These are phyloP conservation scores for Daldinia vernicosa DNA, from an alignment of 495 filamentous ascomycete species.

Conservation along the genomic window DNA sequence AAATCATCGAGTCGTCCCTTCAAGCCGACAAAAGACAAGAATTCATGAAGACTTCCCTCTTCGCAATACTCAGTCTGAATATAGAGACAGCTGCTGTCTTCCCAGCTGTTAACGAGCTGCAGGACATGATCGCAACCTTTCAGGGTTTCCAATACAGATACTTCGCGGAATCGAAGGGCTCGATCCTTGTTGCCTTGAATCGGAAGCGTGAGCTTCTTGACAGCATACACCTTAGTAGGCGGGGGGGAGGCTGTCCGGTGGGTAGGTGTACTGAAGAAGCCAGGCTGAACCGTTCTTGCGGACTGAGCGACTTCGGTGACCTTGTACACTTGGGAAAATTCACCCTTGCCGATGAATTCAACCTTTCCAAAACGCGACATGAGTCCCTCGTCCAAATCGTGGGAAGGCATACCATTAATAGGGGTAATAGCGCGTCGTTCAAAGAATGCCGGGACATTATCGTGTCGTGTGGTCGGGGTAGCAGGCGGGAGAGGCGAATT, in stretches of 20 bases:
- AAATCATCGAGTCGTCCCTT: slow-evolving; percentile 94
- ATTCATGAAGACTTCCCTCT: slow-evolving; percentile 86
- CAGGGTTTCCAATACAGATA: slow-evolving; percentile 74
- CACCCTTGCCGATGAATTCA: slow-evolving; percentile 81
- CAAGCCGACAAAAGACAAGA: slow-evolving; percentile 78
- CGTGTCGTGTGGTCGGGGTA: slow-evolving; percentile 78
- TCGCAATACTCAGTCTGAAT: slow-evolving; percentile 98
- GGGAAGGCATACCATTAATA: slow-evolving; percentile 46
- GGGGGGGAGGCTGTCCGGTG: slow-evolving; percentile 53
- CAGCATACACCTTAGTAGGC: slow-evolving; percentile 74
- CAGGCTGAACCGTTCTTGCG: slow-evolving; percentile 27
- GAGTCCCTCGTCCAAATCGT: slow-evolving; percentile 74
- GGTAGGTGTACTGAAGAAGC: slow-evolving; percentile 44
- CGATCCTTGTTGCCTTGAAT: slow-evolving; percentile 78
- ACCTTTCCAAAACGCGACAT: slow-evolving; percentile 77
- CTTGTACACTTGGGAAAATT: slow-evolving; percentile 91
- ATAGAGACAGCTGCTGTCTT: slow-evolving; percentile 79
- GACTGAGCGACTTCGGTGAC: slow-evolving; percentile 61
- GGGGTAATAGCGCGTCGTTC: slow-evolving; percentile 53
- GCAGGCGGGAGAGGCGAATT: slow-evolving; percentile 69
- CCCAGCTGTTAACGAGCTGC: slow-evolving; percentile 84
- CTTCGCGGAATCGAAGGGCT: slow-evolving; percentile 80
- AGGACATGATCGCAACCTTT: slow-evolving; percentile 82
- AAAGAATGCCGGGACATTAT: slow-evolving; percentile 42
- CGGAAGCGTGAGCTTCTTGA: slow-evolving; percentile 90